Conservation (phyloP, 2,329 filamentous ascomycete species). For the Blastomyces parvus region DNA sequence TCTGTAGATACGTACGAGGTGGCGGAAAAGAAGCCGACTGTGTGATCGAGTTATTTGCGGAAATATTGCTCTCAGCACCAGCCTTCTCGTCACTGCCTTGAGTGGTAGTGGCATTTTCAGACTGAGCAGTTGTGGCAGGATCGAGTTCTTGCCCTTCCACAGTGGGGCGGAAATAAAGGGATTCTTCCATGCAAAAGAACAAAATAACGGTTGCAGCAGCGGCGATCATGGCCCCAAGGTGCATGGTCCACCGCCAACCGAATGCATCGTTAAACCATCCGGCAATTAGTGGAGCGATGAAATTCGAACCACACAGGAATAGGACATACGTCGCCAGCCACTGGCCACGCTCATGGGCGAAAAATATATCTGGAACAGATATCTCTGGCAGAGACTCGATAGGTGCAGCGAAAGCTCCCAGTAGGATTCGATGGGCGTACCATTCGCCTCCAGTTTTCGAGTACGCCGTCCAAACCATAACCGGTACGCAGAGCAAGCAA, state of each 20-base stretch:
- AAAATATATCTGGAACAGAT: conserved; percentile 38
- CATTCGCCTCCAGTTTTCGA: conserved; percentile 39
- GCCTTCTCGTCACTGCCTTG: conserved; percentile 4
- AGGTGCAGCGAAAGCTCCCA: conserved; percentile 41
- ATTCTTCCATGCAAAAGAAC: conserved; percentile 54
- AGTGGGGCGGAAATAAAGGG: conserved; percentile 42
- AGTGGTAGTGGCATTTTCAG: background rate
- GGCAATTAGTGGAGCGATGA: conserved; percentile 40
- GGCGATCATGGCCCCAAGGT: conserved; percentile 47
- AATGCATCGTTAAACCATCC: conserved; percentile 43
- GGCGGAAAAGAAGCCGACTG: conserved; percentile 7
- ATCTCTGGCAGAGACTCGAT: conserved; percentile 43
- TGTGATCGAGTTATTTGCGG: background rate
- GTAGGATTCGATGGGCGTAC: conserved; percentile 40
- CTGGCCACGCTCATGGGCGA: conserved; percentile 37
- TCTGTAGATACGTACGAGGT: conserved; percentile 8
- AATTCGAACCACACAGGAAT: conserved; percentile 38
- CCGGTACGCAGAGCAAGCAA: conserved; percentile 31
- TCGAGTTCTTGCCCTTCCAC: conserved; percentile 23
- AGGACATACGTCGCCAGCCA: conserved; percentile 39
- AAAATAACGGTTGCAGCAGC: conserved; percentile 42
- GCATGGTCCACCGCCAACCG: conserved; percentile 45
- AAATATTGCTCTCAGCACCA: background rate
- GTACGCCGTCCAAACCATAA: conserved; percentile 39
- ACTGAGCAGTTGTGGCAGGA: background rate